Conservation (phyloP, 2,329 filamentous ascomycete species). For the Colletotrichum spaethianum region DNA sequence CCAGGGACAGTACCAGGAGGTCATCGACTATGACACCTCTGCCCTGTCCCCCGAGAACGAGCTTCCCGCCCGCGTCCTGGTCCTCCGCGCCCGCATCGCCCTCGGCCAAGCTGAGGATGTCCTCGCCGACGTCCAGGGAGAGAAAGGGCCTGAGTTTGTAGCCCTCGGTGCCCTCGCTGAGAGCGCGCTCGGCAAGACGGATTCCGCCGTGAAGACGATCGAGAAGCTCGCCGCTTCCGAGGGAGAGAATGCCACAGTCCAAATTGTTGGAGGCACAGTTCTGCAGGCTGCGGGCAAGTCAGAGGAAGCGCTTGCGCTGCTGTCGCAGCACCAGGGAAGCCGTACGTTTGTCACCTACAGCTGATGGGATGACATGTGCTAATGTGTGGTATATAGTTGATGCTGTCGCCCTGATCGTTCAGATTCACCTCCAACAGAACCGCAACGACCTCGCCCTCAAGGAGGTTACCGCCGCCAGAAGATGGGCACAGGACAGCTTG, state of each 20-base stretch:
- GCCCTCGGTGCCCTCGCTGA: slow-evolving; percentile 85
- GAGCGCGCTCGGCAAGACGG: slow-evolving; percentile 70
- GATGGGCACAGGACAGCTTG: slow-evolving; percentile 96
- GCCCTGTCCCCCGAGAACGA: slow-evolving; percentile 84
- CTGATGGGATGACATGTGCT: slow-evolving; percentile 1
- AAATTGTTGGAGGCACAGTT: slow-evolving; percentile 86
- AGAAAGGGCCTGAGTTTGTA: slow-evolving; percentile 77
- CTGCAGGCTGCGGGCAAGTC: slow-evolving; percentile 84
- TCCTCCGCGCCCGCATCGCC: slow-evolving; percentile 86
- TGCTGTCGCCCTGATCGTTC: slow-evolving; percentile 88
- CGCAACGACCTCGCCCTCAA: slow-evolving; percentile 91
- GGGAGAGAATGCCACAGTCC: slow-evolving; percentile 83
- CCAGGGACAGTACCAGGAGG: slow-evolving; percentile 88
- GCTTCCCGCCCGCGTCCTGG: slow-evolving; percentile 81
- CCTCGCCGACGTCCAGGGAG: slow-evolving; percentile 75
- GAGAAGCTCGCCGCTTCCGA: slow-evolving; percentile 78
- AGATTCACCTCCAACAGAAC: slow-evolving; percentile 94
- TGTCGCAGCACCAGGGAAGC: slow-evolving; percentile 88
- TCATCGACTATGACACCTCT: slow-evolving; percentile 87
- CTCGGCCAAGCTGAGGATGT: slow-evolving; percentile 84
- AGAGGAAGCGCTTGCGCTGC: slow-evolving; percentile 86
- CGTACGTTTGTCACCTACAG: slow-evolving; percentile 68
- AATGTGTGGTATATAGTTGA: slow-evolving; percentile 63
- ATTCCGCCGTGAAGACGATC: slow-evolving; percentile 73
- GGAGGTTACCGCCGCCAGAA: slow-evolving; percentile 87